Conservation (phyloP, 441 rosid genomes). For the Pelargonium citronellum region DNA sequence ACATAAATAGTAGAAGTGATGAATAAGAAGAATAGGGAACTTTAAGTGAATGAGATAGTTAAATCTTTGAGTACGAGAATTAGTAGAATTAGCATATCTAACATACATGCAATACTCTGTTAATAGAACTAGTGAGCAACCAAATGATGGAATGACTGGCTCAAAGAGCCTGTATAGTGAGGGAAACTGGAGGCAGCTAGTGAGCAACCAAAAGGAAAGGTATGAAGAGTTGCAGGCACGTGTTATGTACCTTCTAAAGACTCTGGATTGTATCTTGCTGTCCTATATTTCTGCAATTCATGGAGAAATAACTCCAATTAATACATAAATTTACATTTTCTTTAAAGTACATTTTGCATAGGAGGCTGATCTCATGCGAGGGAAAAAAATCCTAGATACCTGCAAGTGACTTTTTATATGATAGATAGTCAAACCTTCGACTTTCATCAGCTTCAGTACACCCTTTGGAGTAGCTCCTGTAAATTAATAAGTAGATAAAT, state of each 20-base stretch:
- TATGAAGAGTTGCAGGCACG: not conserved
- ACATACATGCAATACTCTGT: not conserved
- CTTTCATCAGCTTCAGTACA: constrained; percentile 72
- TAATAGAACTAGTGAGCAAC: not conserved
- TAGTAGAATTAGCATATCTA: not conserved
- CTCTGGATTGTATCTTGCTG: constrained; percentile 77
- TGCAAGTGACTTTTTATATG: constrained; percentile 95
- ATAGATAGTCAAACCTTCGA: constrained; percentile 79
- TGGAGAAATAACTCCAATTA: constrained; percentile 27
- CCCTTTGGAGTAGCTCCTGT: constrained; percentile 11
- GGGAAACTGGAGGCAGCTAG: not conserved
- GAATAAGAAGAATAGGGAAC: not conserved
- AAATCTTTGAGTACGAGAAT: not conserved
- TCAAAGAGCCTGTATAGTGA: not conserved
- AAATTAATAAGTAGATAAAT: constrained; percentile 6
- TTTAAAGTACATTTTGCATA: not conserved
- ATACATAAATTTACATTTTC: constrained; percentile 1
- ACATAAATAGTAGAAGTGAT: not conserved
- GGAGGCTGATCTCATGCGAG: not conserved
- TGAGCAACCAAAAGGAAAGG: constrained; percentile 4
- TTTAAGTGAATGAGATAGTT: not conserved
- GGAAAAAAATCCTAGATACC: constrained; percentile 30
- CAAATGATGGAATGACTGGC: not conserved
- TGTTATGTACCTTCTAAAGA: constrained; percentile 53
- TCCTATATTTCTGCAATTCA: constrained; percentile 76